A percentile compares a stretch with the other conserved stretches of the same genome.
phyloP scores from a whole-genome alignment of 805 yeast species.

The Starmerella davenportii region DNA sequence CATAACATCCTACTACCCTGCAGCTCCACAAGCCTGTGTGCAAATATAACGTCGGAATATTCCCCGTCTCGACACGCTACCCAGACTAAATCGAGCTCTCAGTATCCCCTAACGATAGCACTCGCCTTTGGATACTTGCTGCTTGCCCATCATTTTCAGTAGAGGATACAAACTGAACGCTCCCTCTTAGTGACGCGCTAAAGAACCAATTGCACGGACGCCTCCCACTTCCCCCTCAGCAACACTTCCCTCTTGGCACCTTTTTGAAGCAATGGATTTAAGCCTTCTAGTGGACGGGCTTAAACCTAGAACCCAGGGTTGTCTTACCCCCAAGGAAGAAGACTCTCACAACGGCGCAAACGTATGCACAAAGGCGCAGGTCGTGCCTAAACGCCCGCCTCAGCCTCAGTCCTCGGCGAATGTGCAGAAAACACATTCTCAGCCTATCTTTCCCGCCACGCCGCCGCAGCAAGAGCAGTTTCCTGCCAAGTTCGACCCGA shows the following conservation, averaged over 20 bases:
- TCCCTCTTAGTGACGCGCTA: too few relatives aligned
- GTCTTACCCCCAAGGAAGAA: background rate
- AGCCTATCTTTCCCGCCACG: background rate
- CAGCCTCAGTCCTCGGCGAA: background rate
- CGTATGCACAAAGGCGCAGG: too few relatives aligned
- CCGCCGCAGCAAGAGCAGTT: background rate
- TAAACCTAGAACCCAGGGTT: background rate
- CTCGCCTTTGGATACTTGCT: too few relatives aligned
- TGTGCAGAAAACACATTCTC: background rate
- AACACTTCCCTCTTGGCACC: too few relatives aligned
- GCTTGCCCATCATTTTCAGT: too few relatives aligned
- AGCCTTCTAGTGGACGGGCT: constrained; percentile 1
- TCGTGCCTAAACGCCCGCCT: background rate
- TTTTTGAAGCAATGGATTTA: constrained; percentile 3
- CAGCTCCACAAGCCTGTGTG: background rate
- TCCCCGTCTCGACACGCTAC: background rate
- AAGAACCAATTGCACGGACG: too few relatives aligned
- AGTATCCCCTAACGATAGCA: too few relatives aligned
- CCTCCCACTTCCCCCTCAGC: too few relatives aligned
- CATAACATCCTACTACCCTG: background rate
- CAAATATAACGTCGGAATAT: background rate
- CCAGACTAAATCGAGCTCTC: too few relatives aligned
- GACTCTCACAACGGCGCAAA: background rate
- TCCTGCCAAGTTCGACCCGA: too few relatives aligned
- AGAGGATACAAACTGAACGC: too few relatives aligned